A percentile compares a stretch with the other conserved stretches of the same genome.
Conservation (phyloP, 352 stramenopile species). For the Globisporangium alternatum region DNA sequence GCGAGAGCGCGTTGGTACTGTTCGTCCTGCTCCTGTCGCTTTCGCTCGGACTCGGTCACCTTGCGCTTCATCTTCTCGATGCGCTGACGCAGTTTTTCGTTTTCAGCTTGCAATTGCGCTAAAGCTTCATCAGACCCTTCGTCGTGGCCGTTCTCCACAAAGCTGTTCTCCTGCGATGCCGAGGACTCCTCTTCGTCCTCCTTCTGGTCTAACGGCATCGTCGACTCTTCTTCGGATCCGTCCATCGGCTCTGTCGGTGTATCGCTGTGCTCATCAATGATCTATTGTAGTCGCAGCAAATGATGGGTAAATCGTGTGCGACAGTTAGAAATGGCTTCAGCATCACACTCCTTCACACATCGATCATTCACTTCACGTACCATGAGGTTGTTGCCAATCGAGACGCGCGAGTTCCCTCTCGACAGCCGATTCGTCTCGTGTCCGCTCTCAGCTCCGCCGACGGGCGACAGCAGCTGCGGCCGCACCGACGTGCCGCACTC, state of each 20-base stretch:
- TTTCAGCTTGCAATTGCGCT: slow-evolving; percentile 62
- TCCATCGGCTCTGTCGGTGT: slow-evolving; percentile 52
- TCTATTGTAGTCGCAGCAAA: slow-evolving; percentile 18
- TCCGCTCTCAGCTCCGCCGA: slow-evolving; percentile 22
- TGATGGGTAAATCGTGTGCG: not conserved
- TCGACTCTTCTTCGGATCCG: slow-evolving; percentile 51
- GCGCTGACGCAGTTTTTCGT: slow-evolving; percentile 66
- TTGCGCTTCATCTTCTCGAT: slow-evolving; percentile 80
- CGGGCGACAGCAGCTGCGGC: slow-evolving; percentile 51
- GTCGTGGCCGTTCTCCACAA: slow-evolving; percentile 3
- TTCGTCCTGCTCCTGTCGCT: slow-evolving; percentile 49
- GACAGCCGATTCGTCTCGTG: slow-evolving; percentile 24
- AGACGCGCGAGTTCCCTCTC: slow-evolving; percentile 41
- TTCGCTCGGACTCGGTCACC: slow-evolving; percentile 48
- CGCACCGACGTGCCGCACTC: slow-evolving; percentile 74
- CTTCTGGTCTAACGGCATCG: slow-evolving; percentile 32
- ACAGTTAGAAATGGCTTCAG: not conserved
- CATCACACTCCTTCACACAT: not conserved
- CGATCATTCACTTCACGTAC: slow-evolving; percentile 19
- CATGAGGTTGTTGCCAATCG: slow-evolving; percentile 43
- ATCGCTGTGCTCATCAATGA: slow-evolving; percentile 73
- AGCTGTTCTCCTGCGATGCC: slow-evolving; percentile 24
- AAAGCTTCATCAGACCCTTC: slow-evolving; percentile 30
- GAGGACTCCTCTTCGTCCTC: slow-evolving; percentile 36
- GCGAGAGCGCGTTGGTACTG: slow-evolving; percentile 35